Conservation (phyloP, 108 stramenopile genomes). For the Parmales sp. region DNA sequence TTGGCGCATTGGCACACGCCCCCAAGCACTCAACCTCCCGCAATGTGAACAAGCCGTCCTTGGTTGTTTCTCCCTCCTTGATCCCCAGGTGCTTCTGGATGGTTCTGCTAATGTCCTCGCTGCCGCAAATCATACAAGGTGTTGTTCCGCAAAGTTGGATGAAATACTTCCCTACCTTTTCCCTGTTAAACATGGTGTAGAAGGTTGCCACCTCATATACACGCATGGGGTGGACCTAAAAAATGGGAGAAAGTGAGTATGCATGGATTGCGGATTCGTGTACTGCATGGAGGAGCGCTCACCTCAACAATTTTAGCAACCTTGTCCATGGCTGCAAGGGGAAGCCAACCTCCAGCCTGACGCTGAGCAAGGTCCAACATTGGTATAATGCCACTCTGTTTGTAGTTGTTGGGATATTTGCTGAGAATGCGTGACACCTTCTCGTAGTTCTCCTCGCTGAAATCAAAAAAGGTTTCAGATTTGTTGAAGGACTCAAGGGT, state of each 20-base stretch:
- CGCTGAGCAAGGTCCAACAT: slow-evolving; percentile 91
- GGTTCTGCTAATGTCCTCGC: slow-evolving; percentile 94
- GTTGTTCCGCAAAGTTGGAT: slow-evolving; percentile 99
- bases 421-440: slow-evolving; percentile 63
- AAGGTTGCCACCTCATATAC: slow-evolving; percentile 98
- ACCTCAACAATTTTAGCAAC: slow-evolving; percentile 87
- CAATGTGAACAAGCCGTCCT: slow-evolving; percentile 93
- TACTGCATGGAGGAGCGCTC: too few relatives aligned
- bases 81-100: slow-evolving; percentile 93
- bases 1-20: slow-evolving; percentile 99
- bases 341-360: slow-evolving; percentile 96
- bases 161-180: slow-evolving; percentile 99
- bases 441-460: slow-evolving; percentile 87
- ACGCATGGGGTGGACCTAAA: slow-evolving; percentile 73
- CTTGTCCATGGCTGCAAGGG: slow-evolving; percentile 97
- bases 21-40: slow-evolving; percentile 99
- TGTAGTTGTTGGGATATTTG: slow-evolving; percentile 98
- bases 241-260: background rate
- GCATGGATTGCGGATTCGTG: background rate
- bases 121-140: slow-evolving; percentile 99
- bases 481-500: slow-evolving; percentile 78
- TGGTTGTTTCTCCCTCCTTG: slow-evolving; percentile 87
- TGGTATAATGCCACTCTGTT: slow-evolving; percentile 88
- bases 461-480: slow-evolving; percentile 85
- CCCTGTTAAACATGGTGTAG: slow-evolving; percentile 99